phyloP scores from a whole-genome alignment of 352 stramenopile species.

The Phytopythium helicoides region DNA sequence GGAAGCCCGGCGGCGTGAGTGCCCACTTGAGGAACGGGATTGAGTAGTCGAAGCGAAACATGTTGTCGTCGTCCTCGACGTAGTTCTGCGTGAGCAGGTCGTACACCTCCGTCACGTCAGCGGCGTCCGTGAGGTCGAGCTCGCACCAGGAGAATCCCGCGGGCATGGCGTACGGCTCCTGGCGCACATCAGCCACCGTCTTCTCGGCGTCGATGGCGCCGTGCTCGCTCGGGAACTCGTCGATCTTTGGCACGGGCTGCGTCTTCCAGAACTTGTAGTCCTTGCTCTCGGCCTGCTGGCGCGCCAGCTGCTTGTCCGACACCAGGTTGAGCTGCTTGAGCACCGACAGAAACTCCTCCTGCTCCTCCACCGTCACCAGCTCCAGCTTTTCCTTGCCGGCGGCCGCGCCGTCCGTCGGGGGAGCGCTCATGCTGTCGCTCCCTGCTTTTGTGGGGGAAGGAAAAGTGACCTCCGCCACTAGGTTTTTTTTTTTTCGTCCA shows the following conservation, averaged over 20 bases:
- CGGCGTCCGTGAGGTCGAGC: conserved; percentile 88
- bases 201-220: conserved; percentile 94
- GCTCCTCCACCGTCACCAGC: conserved; percentile 59
- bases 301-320: conserved; percentile 1
- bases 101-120: conserved; percentile 93
- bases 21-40: conserved; percentile 90
- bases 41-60: conserved; percentile 96
- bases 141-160: conserved; percentile 94
- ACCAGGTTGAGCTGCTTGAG: conserved; percentile 67
- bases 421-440: not conserved
- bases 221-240: conserved; percentile 74
- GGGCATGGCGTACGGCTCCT: conserved; percentile 96
- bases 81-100: conserved; percentile 98
- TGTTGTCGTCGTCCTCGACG: conserved; percentile 98
- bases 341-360: conserved; percentile 69
- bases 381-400: conserved; percentile 27
- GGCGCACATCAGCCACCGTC: conserved; percentile 86
- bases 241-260: conserved; percentile 80
- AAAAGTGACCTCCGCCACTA: too few species aligned
- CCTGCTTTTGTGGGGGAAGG: too few species aligned
- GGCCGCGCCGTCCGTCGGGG: conserved; percentile 5
- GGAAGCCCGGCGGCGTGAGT: conserved; percentile 93
- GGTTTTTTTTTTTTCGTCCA: too few species aligned
- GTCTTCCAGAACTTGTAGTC: conserved; percentile 94
- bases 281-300: conserved; percentile 25